Conservation (phyloP, 306 rosid species). For the Prunus persica region DNA sequence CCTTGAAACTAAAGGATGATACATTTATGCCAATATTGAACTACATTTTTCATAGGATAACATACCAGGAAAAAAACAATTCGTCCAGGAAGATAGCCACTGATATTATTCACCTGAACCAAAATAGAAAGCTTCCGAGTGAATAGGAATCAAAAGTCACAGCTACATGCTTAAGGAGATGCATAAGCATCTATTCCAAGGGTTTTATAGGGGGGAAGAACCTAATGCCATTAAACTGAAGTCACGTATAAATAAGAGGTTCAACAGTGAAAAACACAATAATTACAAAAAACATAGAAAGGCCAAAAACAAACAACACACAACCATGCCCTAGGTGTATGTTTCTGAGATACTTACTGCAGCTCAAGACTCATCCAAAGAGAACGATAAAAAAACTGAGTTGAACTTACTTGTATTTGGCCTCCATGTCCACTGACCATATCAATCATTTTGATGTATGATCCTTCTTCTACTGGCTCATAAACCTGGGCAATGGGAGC, state of each 20-base stretch:
- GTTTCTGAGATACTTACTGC: not conserved
- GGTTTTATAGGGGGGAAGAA: not conserved
- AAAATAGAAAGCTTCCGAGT: slow-evolving; percentile 15
- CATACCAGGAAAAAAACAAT: slow-evolving; percentile 96
- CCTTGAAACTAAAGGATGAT: not conserved
- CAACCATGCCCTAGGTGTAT: not conserved
- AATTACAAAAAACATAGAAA: not conserved
- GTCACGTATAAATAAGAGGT: not conserved
- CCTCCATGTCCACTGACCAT: slow-evolving; percentile 98
- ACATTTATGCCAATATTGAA: slow-evolving; percentile 4
- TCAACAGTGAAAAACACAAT: not conserved
- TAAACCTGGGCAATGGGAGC: slow-evolving; percentile 56
- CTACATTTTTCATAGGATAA: slow-evolving; percentile 20
- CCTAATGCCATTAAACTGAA: not conserved
- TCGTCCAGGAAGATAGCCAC: slow-evolving; percentile 99
- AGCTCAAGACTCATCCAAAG: not conserved
- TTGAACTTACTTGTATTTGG: slow-evolving; percentile 83
- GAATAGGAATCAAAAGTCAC: slow-evolving; percentile 21
- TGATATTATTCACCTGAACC: slow-evolving; percentile 91
- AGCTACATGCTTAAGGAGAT: not conserved
- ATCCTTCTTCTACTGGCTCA: slow-evolving; percentile 96
- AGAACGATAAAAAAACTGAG: not conserved
- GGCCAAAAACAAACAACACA: not conserved
- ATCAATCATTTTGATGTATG: slow-evolving; percentile 98
- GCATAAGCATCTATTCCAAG: slow-evolving; percentile 17